Conservation (phyloP, 2,329 filamentous ascomycete species). For the Colletotrichum musicola region DNA sequence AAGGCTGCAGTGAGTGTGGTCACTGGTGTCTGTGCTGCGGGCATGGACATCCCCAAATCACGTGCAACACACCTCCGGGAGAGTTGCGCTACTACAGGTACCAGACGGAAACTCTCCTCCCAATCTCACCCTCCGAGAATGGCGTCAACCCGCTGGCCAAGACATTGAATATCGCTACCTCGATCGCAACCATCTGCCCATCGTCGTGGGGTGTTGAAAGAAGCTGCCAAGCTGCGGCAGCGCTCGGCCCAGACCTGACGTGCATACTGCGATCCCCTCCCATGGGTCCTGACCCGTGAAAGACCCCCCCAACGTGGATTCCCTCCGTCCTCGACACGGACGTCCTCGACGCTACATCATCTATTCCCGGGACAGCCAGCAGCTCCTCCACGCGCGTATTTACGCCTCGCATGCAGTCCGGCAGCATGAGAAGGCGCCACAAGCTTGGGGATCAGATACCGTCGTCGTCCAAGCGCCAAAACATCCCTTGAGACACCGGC, state of each 20-base stretch:
- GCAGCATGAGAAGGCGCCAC: constrained; percentile 25
- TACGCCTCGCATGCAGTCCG: constrained; percentile 1
- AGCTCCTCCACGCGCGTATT: constrained; percentile 6
- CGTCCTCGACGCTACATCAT: not conserved
- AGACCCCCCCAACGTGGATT: not conserved
- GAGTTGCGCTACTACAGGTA: not conserved
- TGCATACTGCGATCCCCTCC: constrained; percentile 1
- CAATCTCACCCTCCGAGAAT: no score
- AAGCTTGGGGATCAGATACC: constrained; percentile 28
- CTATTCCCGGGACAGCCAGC: not conserved
- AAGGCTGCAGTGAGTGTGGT: no score
- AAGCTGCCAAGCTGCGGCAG: not conserved
- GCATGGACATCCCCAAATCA: not conserved
- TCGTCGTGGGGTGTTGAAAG: not conserved
- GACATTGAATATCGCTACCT: not conserved
- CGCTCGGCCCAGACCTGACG: constrained; percentile 6
- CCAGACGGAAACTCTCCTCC: no score
- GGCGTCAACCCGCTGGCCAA: not conserved
- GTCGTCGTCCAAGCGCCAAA: constrained; percentile 26
- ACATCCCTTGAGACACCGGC: constrained; percentile 21
- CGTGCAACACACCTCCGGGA: not conserved
- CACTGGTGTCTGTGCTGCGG: no score
- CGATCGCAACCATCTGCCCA: not conserved
- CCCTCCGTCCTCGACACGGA: not conserved
- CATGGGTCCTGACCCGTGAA: constrained; percentile 4